Conservation (phyloP, 805 yeast species). For the Lachancea mirantina region DNA sequence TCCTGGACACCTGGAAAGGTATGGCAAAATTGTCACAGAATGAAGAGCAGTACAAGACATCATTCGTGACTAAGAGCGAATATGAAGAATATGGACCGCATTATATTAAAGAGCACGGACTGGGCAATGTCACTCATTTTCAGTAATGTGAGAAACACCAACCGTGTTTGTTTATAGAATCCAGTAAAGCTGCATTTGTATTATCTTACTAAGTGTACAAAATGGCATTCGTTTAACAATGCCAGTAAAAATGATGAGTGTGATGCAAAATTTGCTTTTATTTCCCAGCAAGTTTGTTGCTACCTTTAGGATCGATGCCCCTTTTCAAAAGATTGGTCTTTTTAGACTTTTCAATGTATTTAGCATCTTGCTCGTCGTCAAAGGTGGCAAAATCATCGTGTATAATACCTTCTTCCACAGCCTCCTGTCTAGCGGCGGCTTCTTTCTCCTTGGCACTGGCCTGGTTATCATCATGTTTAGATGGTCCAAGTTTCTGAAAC, state of each 20-base stretch:
- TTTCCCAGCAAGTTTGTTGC: slow-evolving; percentile 8
- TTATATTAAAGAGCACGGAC: slow-evolving; percentile 76
- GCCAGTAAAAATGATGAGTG: no score
- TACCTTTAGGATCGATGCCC: slow-evolving; percentile 61
- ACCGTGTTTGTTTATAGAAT: slow-evolving; percentile 3
- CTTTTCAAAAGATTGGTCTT: slow-evolving; percentile 57
- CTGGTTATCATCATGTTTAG: slow-evolving; percentile 76
- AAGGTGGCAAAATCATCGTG: slow-evolving; percentile 81
- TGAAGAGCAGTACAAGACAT: slow-evolving; percentile 36
- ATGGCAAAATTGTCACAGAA: slow-evolving; percentile 72
- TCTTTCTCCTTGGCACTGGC: slow-evolving; percentile 89
- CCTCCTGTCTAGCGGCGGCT: slow-evolving; percentile 70
- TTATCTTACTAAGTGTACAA: no score
- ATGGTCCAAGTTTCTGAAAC: slow-evolving; percentile 82
- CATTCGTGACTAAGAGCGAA: slow-evolving; percentile 58
- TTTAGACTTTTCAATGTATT: slow-evolving; percentile 61
- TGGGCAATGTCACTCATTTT: slow-evolving; percentile 49
- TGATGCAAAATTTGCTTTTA: neutral
- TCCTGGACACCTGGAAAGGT: slow-evolving; percentile 87
- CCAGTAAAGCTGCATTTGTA: neutral
- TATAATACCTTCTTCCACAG: slow-evolving; percentile 72
- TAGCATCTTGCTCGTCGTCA: slow-evolving; percentile 67
- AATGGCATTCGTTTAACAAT: no score
- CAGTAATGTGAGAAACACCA: slow-evolving; percentile 12
- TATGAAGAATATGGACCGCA: slow-evolving; percentile 87